phyloP scores from a whole-genome alignment of 768 basidiomycete genomes.

The Lentinula aciculospora region DNA sequence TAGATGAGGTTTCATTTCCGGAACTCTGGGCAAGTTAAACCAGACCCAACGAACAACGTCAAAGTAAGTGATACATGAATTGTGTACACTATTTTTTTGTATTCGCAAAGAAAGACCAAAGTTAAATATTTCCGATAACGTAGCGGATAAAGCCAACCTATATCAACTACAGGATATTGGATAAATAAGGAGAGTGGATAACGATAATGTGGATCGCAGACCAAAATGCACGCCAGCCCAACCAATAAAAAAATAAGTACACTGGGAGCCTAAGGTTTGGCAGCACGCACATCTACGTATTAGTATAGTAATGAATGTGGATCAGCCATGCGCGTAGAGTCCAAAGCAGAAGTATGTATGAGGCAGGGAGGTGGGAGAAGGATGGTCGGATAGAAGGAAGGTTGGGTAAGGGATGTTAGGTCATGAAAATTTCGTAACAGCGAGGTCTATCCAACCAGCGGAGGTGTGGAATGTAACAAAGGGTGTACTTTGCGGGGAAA shows the following conservation, averaged over 20 bases:
- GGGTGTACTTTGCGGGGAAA: not conserved
- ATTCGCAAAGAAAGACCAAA: not conserved
- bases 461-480: not conserved
- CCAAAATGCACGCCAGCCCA: not conserved
- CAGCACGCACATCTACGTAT: not conserved
- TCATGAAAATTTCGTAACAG: not conserved
- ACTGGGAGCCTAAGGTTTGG: not conserved
- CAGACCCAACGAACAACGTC: too few species aligned
- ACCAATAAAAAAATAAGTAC: not conserved
- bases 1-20: too few species aligned
- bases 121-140: not conserved
- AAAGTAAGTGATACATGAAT: too few species aligned
- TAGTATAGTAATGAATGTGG: not conserved
- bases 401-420: not conserved
- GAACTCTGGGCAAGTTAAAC: too few species aligned
- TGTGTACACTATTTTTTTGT: not conserved
- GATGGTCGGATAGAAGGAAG: not conserved
- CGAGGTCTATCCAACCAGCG: not conserved
- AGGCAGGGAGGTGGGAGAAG: too few species aligned
- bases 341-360: not conserved
- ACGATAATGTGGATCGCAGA: not conserved
- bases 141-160: not conserved
- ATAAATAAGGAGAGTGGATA: constrained; percentile 2
- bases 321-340: not conserved
- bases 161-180: not conserved